Base-by-base conservation (phyloP, 2,329 filamentous ascomycete species). In the Nakataea oryzae region DNA sequence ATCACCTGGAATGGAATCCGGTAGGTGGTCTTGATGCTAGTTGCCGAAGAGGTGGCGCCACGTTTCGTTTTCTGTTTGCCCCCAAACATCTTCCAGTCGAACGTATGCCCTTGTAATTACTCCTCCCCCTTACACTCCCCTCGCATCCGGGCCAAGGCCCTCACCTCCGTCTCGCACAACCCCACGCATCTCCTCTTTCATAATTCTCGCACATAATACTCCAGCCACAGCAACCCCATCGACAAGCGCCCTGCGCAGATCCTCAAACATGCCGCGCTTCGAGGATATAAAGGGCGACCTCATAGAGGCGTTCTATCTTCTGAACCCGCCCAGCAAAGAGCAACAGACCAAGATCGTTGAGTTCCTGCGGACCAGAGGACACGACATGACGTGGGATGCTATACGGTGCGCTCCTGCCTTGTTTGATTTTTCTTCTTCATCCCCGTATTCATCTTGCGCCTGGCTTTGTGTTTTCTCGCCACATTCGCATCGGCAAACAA, bases 1-100 rank as follows among this genome's bases (percentile, higher is more conserved):
- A 65, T 70, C n/a, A 65, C 63, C 30, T 75, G 73, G 74, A 75
- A 75, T 55, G 72, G 65, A 26, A 72, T 75, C 7, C 69, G 74
- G 74, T 74, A 74, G 58, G 68, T 66, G n/a, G 26, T 61, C 47
- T 58, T 13, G 7, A 26, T 41, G 5, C n/a, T 29, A 59, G 54
- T n/a, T 61, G 9, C 9, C 21, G 9, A 9, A 21, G 21, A 47
- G 11, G 11, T 21, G 9, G 41, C 41, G 24, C 11, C 54, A 14
- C 4, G 21, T 50, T 26, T 28, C 14, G 32, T 41, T 47, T 5
- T 41, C 24, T 28, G 11, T 47, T 3, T 47, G 7, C 27, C n/a
- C 14, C 21, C 26, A 29, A 30, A 17, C 26, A 11, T 28, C 58
- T 41, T n/a, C 27, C 14, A 24, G 21, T 21, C 21, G 12, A 30